A percentile compares a stretch with the other conserved stretches of the same genome.
phyloP scores from a whole-genome alignment of 2,329 filamentous ascomycete genomes.

The Penicillium palitans region DNA sequence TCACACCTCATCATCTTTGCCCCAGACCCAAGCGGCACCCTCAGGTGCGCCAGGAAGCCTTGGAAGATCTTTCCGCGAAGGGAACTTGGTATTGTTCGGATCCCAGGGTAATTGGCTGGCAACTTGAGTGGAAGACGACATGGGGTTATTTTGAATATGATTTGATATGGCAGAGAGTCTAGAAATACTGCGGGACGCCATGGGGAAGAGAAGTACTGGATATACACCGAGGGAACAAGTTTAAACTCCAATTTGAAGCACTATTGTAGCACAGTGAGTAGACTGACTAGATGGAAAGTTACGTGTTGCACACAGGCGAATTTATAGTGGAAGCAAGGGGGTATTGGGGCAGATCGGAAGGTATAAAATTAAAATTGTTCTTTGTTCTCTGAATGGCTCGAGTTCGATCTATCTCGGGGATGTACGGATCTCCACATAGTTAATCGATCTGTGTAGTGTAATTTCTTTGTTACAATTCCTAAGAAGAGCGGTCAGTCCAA shows the following conservation, averaged over 20 bases:
- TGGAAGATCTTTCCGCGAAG: slow-evolving; percentile 55
- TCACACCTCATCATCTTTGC: slow-evolving; percentile 54
- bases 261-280: neutral
- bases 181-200: slow-evolving; percentile 5
- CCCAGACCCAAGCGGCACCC: slow-evolving; percentile 63
- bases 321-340: neutral
- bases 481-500: neutral
- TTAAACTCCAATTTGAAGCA: neutral
- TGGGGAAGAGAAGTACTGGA: neutral
- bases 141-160: slow-evolving; percentile 10
- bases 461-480: neutral
- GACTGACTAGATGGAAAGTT: neutral
- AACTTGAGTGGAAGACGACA: slow-evolving; percentile 20
- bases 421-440: neutral
- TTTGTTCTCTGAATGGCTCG: neutral
- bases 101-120: slow-evolving; percentile 52
- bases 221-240: neutral
- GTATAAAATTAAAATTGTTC: neutral
- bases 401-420: neutral
- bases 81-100: slow-evolving; percentile 55
- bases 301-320: neutral
- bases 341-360: neutral
- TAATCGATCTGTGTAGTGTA: neutral
- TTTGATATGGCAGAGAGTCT: slow-evolving; percentile 14
- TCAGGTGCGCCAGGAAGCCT: slow-evolving; percentile 53